Conservation (phyloP, 1,284 basidiomycete genomes). For the Apiotrichum montevideense region DNA sequence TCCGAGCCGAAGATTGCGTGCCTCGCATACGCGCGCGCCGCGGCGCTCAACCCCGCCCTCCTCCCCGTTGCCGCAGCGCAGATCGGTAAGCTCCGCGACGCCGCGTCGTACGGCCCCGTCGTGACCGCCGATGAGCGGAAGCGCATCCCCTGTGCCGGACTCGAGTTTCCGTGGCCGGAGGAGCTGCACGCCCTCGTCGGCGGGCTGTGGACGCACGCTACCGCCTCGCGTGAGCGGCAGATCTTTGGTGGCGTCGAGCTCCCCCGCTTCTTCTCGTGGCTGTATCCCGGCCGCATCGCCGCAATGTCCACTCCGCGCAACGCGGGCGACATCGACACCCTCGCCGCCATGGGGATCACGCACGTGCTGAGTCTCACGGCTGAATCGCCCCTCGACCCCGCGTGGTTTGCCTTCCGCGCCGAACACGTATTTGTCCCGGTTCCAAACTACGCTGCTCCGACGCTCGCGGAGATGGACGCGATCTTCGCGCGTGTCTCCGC, state of each 20-base stretch:
- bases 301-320: slow-evolving; percentile 57
- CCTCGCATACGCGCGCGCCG: slow-evolving; percentile 53
- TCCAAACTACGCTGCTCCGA: slow-evolving; percentile 54
- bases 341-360: slow-evolving; percentile 53
- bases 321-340: slow-evolving; percentile 52
- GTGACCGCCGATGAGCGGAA: slow-evolving; percentile 49
- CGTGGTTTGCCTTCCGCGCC: slow-evolving; percentile 53
- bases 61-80: neutral
- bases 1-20: slow-evolving; percentile 52
- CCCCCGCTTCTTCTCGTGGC: slow-evolving; percentile 59
- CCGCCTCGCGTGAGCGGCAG: slow-evolving; percentile 11
- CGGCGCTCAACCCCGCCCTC: slow-evolving; percentile 45
- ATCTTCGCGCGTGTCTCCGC: slow-evolving; percentile 52
- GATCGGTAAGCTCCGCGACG: neutral
- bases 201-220: slow-evolving; percentile 14
- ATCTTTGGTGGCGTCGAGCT: slow-evolving; percentile 48
- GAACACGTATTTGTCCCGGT: slow-evolving; percentile 57
- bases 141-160: slow-evolving; percentile 22
- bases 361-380: slow-evolving; percentile 58
- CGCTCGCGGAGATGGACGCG: slow-evolving; percentile 58
- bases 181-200: slow-evolving; percentile 37
- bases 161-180: slow-evolving; percentile 49
- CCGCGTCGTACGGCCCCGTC: slow-evolving; percentile 49
- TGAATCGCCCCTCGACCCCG: slow-evolving; percentile 52
- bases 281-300: slow-evolving; percentile 56